Evolutionary conservation across 2,329 filamentous ascomycete genomes (phyloP), one percentile per base, ranked within the genome.

Genomic region (Penicillium griseofulvum): DNA sequence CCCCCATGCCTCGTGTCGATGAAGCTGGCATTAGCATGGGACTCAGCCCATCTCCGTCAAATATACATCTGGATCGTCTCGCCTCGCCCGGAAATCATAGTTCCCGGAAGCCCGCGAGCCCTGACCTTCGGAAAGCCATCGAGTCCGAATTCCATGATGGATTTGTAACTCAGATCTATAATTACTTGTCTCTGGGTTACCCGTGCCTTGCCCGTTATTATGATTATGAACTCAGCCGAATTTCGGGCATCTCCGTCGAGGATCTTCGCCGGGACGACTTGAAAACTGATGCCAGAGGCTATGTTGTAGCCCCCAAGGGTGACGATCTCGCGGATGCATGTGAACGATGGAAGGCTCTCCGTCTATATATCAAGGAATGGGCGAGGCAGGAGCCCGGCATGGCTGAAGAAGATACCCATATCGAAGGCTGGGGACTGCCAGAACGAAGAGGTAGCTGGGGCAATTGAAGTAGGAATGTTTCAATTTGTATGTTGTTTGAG

Each of bases 131-230:
- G 59, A 71, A 75, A 76, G 69, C 75, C 11, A 79, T 85, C 39
- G 74, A 80, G 28, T 71, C 75, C 31, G 91, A 96, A 72, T 96
- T 94, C 66, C 81, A 87, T 57, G 90, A 96, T 70, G 80, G 80
- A 4, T 96, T 97, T 70, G 85, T 97, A 53, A 96, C 92, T 0
- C 93, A 97, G 73, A 92, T 97, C 8, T 97, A 95, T 81, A 97
- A 97, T 73, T 97, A 97, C 73, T 81, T 97, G 16, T 96, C 91
- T 0, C 82, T 97, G 5, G 93, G 93, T 5, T 97, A 97, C 71
- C 92, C 93, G 3, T 87, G 90, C 33, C 85, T 91, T 66, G 93
- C 92, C 11, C 85, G 88, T 22, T 82, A 84, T 36, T 97, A 90
- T 68, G 93, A 97, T 68, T 83, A 87, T 11, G 93, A 97, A 76